Evolutionary conservation across 73 alveolate species (phyloP), one percentile per base, ranked within the genome.

Genomic region (Tetrahymena borealis): DNA sequence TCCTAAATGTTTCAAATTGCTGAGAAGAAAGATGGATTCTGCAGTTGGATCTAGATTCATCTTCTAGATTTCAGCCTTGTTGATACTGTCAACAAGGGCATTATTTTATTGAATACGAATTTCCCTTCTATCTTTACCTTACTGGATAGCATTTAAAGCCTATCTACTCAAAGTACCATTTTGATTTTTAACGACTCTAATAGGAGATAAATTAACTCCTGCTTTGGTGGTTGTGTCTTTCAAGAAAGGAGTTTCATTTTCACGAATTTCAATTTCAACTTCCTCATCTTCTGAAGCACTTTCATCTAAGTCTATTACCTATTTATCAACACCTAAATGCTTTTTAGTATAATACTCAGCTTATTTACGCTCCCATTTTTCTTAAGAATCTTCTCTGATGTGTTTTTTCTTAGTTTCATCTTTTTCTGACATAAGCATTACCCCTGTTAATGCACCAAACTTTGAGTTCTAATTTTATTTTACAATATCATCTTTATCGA

Each of bases 181-280:
- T 11, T 99, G 99, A 93, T 96, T 96, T 91, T 97, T 96, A 16
- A 98, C 94, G 35, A 99, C 97, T 94, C 96, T 98, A 33, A 99
- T 97, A 28, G 99, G 99, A 41, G 98, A 92, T 36, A 96, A 95
- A 90, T 95, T 95, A 9, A 91, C 93, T 33, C 98, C 99, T 8
- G 99, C 98, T 85, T 97, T 98, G 2, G 99, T 95, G 13, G 99
- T 97, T 91, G 96, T 77, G 9, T 99, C 99, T 85, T 96, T 97
- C 90, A 98, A 95, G 96, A 99, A 99, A 7, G 99, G 99, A 85
- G 99, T 98, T 78, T 98, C 99, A 78, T 99, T 98, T 31, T 99
- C 99, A 95, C 98, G 98, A 91, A 98, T 96, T 92, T 99, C 99
- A 35, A 99, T 91, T 94, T 98, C 99, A 31, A 96, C 95, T 85